Conservation (phyloP, 2,329 filamentous ascomycete genomes). For the Exophiala sideris region DNA sequence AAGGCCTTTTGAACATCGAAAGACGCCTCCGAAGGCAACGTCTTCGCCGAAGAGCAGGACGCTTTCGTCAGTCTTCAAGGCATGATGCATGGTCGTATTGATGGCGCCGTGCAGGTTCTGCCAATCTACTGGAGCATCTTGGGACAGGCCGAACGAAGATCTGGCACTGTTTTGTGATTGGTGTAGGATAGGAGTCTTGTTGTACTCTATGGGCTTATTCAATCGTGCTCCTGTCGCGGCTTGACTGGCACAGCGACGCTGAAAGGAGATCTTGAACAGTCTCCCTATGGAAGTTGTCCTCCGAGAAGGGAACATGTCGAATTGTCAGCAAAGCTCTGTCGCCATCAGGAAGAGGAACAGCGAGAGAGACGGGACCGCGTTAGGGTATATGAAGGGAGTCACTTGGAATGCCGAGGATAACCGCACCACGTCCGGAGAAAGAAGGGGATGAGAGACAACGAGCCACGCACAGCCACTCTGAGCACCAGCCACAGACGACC, state of each 20-base stretch:
- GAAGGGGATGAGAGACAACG: neutral
- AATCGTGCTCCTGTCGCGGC: slow-evolving; percentile 56
- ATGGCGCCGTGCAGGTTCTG: slow-evolving; percentile 94
- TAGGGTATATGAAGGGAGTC: slow-evolving; percentile 14
- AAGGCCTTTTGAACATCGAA: slow-evolving; percentile 88
- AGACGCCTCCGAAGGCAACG: slow-evolving; percentile 94
- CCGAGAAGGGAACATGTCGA: slow-evolving; percentile 15
- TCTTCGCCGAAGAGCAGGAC: slow-evolving; percentile 95
- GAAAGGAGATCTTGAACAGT: slow-evolving; percentile 1
- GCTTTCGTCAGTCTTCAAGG: slow-evolving; percentile 76
- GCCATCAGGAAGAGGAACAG: neutral
- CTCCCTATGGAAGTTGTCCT: slow-evolving; percentile 7
- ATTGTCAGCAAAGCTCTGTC: neutral
- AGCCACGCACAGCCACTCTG: too few relatives aligned
- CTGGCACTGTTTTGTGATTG: slow-evolving; percentile 74
- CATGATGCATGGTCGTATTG: slow-evolving; percentile 81
- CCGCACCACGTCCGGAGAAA: neutral
- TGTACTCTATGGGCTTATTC: slow-evolving; percentile 85
- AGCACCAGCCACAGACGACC: too few relatives aligned
- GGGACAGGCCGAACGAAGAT: slow-evolving; percentile 68
- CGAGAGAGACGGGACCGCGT: neutral
- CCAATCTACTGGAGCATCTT: slow-evolving; percentile 70
- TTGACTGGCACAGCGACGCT: slow-evolving; percentile 24
- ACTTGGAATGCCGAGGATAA: slow-evolving; percentile 15
- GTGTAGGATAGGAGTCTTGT: slow-evolving; percentile 72